Evolutionary conservation across 768 basidiomycete genomes (phyloP).

Genomic region (Dentipellis fragilis): DNA sequence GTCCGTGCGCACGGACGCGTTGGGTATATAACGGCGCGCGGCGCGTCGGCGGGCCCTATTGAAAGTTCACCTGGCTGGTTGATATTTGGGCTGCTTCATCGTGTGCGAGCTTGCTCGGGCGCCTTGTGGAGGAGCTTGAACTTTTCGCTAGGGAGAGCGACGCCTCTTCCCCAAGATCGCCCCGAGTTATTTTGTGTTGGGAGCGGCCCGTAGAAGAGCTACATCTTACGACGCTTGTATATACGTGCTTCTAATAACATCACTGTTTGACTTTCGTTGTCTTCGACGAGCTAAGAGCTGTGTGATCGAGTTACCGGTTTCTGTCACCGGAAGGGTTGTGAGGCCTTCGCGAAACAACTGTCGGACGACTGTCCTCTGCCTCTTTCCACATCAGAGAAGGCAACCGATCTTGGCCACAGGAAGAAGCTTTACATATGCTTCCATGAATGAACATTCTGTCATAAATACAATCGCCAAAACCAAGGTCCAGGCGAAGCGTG

Average conservation of each 20-base stretch:
- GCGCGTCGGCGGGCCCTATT: constrained; percentile 19
- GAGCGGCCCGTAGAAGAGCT: constrained; percentile 50
- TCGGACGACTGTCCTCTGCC: no score
- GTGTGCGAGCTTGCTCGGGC: background rate
- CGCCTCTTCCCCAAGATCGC: constrained; percentile 60
- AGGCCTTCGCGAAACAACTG: no score
- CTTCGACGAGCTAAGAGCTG: background rate
- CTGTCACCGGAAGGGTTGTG: no score
- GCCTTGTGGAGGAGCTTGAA: constrained; percentile 44
- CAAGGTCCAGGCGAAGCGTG: no score
- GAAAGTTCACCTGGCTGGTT: constrained; percentile 69
- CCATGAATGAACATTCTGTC: no score
- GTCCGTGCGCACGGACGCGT: constrained; percentile 43
- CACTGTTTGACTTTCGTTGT: background rate
- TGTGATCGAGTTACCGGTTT: no score
- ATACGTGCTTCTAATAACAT: background rate
- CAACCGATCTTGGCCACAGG: no score
- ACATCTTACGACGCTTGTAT: constrained; percentile 9
- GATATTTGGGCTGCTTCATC: constrained; percentile 58
- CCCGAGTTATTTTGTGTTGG: constrained; percentile 33
- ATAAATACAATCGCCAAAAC: no score
- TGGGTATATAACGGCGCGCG: background rate
- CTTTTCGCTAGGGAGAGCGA: constrained; percentile 47
- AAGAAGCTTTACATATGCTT: no score
- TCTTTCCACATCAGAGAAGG: no score